Evolutionary conservation across 768 basidiomycete species (phyloP), one percentile per base, ranked within the genome.

Genomic region (Auricularia auricula-judae): DNA sequence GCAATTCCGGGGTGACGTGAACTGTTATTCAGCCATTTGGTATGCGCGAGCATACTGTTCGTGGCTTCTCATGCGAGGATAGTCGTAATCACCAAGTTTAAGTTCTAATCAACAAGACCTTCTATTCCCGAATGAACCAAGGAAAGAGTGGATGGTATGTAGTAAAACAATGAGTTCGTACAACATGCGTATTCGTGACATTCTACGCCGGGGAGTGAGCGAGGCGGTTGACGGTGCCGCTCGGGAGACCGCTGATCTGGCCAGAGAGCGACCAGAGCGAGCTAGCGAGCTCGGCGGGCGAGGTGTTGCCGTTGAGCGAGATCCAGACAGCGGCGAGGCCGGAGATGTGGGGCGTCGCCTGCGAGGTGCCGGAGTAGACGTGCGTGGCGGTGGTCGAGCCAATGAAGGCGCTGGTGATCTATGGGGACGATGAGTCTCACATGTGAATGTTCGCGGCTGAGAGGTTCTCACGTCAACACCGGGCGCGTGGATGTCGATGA

Each of bases 291-390:
- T 63, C 67, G 14, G 73, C 74, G 16, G 78, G 78, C 33, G 70
- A 64, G 39, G 62, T 66, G 61, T 75, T 73, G 4, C 76, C 77
- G 36, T 73, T 67, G 12, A 71, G 64, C 51, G 67, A 65, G 53
- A 78, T 72, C 61, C 77, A 67, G 62, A 76, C 77, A 34, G 78
- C 78, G 33, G 78, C 71, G 61, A 79, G 70, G 33, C 79, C 79
- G 18, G 78, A 71, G 35, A 80, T 69, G 64, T 79, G 75, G 33
- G 79, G 76, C 35, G 78, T 73, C 61, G 78, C 76, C 75, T 74
- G 36, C 16, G 58, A 61, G 16, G 64, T 65, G 16, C 64, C 64
- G 36, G 23, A 33, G 21, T 61, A 54, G 16, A 65, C 64, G 21
- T 36, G 36, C 29, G 56, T 61, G 21, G 58, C 64, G 23, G 56